Conservation (phyloP, 176 grass and related monocot species). For the Hyparrhenia diplandra region DNA sequence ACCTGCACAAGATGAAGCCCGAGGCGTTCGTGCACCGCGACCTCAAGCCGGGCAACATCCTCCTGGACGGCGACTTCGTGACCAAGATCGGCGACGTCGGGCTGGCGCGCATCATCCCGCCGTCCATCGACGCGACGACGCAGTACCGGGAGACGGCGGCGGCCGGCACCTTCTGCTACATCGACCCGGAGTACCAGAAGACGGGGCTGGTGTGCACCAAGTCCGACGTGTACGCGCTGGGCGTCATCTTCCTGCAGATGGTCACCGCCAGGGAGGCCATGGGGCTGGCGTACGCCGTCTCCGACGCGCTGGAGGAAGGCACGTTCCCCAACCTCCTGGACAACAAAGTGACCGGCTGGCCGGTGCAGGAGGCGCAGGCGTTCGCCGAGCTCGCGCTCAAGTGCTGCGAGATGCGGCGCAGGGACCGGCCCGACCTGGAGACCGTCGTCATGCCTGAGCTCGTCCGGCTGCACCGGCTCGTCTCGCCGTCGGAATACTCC, state of each 20-base stretch:
- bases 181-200: slow-evolving; percentile 94
- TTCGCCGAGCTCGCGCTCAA: slow-evolving; percentile 64
- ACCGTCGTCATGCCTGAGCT: slow-evolving; percentile 63
- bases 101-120: slow-evolving; percentile 71
- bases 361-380: slow-evolving; percentile 40
- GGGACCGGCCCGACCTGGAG: slow-evolving; percentile 67
- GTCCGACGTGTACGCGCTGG: slow-evolving; percentile 81
- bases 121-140: slow-evolving; percentile 20
- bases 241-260: slow-evolving; percentile 76
- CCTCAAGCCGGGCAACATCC: slow-evolving; percentile 89
- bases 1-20: slow-evolving; percentile 73
- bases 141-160: slow-evolving; percentile 71
- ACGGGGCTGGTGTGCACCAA: slow-evolving; percentile 68
- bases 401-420: slow-evolving; percentile 68
- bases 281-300: slow-evolving; percentile 67
- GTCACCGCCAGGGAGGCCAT: slow-evolving; percentile 66
- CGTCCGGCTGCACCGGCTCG: slow-evolving; percentile 33
- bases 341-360: slow-evolving; percentile 53
- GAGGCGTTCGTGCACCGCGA: slow-evolving; percentile 88
- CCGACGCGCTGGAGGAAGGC: slow-evolving; percentile 56
- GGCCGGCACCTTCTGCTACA: slow-evolving; percentile 88
- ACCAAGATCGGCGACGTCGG: slow-evolving; percentile 81
- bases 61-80: slow-evolving; percentile 49
- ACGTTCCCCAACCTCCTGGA: slow-evolving; percentile 51
- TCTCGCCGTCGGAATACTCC: slow-evolving; percentile 11